These are phyloP conservation scores for Leishmania tropica DNA, from an alignment of 208 protist genomes.

Conservation along the genomic window DNA sequence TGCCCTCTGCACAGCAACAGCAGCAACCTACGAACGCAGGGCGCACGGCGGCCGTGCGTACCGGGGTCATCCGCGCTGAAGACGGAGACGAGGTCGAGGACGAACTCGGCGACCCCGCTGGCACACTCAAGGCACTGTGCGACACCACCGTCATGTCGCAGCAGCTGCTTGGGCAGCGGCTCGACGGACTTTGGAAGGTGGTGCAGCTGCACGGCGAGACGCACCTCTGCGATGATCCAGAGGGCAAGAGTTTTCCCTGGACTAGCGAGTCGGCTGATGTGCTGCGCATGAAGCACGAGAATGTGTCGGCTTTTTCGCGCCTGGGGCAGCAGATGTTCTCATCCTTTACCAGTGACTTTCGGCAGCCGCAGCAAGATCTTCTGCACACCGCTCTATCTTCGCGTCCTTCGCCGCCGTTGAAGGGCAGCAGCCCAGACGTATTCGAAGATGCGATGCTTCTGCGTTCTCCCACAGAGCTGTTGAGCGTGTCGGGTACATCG, in stretches of 20 bases:
- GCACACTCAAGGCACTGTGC: conserved; percentile 1
- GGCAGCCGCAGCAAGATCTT: conserved; percentile 4
- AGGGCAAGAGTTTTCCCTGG: conserved; percentile 51
- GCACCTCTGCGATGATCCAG: conserved; percentile 35
- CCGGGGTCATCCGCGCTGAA: neutral
- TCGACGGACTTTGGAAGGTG: conserved; percentile 34
- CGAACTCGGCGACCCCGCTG: conserved; percentile 16
- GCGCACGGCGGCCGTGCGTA: neutral
- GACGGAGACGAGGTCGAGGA: conserved; percentile 2
- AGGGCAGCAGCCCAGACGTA: conserved; percentile 13
- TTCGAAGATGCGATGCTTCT: conserved; percentile 4
- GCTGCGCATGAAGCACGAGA: conserved; percentile 11
- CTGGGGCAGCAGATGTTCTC: conserved; percentile 4
- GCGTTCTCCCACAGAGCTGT: conserved; percentile 11
- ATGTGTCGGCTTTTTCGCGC: conserved; percentile 2
- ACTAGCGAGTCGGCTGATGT: conserved; percentile 7
- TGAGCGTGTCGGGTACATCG: neutral
- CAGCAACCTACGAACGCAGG: neutral
- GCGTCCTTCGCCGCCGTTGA: conserved; percentile 15
- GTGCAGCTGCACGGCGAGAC: conserved; percentile 42
- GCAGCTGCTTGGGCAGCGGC: conserved; percentile 4
- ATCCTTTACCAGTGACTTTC: conserved; percentile 7
- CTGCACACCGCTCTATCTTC: conserved; percentile 2
- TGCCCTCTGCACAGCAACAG: conserved; percentile 8
- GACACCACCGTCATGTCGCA: conserved; percentile 4